Evolutionary conservation across 352 stramenopile genomes (phyloP), one percentile per base, ranked within the genome.

Genomic region (Globisporangium canariense): DNA sequence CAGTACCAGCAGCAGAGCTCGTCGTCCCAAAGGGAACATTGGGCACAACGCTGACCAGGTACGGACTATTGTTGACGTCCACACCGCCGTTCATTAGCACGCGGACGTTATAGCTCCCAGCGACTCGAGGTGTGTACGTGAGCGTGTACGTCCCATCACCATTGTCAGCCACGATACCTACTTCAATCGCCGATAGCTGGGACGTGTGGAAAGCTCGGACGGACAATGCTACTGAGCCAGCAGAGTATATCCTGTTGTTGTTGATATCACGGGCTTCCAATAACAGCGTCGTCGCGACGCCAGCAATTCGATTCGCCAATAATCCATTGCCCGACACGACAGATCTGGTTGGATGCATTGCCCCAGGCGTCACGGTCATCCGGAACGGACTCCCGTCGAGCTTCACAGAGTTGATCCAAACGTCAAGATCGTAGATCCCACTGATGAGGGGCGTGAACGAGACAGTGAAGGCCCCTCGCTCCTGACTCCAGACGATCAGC

Each of bases 41-140:
- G 0, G 71, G 74, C 6, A 88, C 62, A 13, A 90, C 75, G 1
- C 68, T 85, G 38, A 90, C 68, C 0, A 51, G 22, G 36, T 90
- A 93, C 14, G 85, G 85, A 52, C 78, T 88, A 43, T 89, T 84
- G 56, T 82, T 72, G 7, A 93, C 71, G 11, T 84, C 65, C 2
- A 66, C 54, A 7, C 10, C 32, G 18, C 66, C 71, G 36, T 75
- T 74, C 34, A 80, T 69, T 0, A 62, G 77, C 49, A 91, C 60
- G 32, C 76, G 65, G n/a, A 92, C 64, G 6, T 60, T 74, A 58
- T 86, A 89, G 25, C 36, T 78, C 1, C 80, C 80, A 50, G 46
- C 60, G 5, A 85, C 60, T 32, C 70, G 72, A 46, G 79, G 75
- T 11, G 65, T 82, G 53, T 86, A 89, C 28, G 58, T 77, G 22